Evolutionary conservation across 78 protist genomes (phyloP), one percentile per base, ranked within the genome.

Genomic region (Dictyostelium citrinum): DNA sequence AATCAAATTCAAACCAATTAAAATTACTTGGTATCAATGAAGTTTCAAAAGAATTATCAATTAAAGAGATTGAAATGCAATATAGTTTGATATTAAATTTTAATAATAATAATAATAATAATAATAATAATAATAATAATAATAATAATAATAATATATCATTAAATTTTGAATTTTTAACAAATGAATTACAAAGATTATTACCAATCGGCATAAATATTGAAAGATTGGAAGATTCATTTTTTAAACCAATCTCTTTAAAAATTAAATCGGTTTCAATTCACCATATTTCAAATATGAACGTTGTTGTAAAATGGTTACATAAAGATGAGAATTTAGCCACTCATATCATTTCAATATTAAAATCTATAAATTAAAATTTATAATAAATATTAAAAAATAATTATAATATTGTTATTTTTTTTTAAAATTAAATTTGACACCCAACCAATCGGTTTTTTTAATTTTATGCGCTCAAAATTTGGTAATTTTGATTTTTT

Each of bases 1-100:
- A 84, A 55, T 51, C 60, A 16, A 49, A 49, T 49, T 49, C 60
- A 3, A 49, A 49, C 16, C 60, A 49, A 49, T 14, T 86, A 3
- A 86, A 86, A 67, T 39, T 86, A 29, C 8, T 86, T n/a, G 93
- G 51, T 31, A 74, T 81, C 29, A 67, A 64, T 20, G 93, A 86
- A 33, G 93, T 71, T 16, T 67, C 84, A 29, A 86, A 67, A 67
- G 93, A 86, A 49, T 35, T 86, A 5, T 39, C 64, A 29, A 39
- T 86, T 3, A 86, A 78, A 27, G 82, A 86, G 29, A 78, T 86
- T 39, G 46, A 86, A 33, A 41, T 86, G 68, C 67, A 86, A 20
- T 86, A 72, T 55, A 78, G 35, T 67, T 46, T 86, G 8, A 24
- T 31, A 35, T 46, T 79, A 51, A 51, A 27, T 31, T 22, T 17